phyloP scores from a whole-genome alignment of 2,329 filamentous ascomycete genomes.

The Simplicillium sp. region DNA sequence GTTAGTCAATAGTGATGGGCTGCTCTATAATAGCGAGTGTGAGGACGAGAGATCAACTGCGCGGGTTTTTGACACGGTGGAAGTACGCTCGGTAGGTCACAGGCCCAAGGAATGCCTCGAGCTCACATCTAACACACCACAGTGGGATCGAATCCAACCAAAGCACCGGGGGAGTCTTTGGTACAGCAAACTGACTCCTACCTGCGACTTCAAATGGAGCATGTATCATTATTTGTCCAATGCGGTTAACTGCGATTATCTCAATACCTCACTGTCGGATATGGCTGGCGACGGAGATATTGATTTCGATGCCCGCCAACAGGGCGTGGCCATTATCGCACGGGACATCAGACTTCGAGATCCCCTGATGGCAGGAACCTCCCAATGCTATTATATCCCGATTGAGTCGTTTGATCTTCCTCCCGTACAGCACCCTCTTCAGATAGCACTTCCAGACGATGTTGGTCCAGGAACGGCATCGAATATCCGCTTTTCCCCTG shows the following conservation, averaged over 20 bases:
- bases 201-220: constrained; percentile 17
- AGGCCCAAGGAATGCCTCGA: too few relatives aligned
- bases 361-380: constrained; percentile 7
- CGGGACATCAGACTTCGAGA: constrained; percentile 8
- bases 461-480: constrained; percentile 5
- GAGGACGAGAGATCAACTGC: constrained; percentile 16
- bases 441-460: constrained; percentile 12
- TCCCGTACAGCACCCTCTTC: constrained; percentile 11
- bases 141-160: constrained; percentile 23
- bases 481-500: constrained; percentile 25
- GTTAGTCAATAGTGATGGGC: constrained; percentile 18
- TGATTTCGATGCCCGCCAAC: constrained; percentile 21
- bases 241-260: constrained; percentile 16
- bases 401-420: constrained; percentile 20
- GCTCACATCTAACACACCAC: neutral
- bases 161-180: constrained; percentile 24
- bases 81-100: constrained; percentile 21
- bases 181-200: constrained; percentile 22
- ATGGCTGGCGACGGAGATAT: constrained; percentile 8
- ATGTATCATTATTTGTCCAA: constrained; percentile 21
- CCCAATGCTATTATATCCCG: constrained; percentile 21
- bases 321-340: constrained; percentile 24
- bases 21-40: constrained; percentile 20
- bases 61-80: constrained; percentile 22
- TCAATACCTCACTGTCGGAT: constrained; percentile 23